Evolutionary conservation across 768 basidiomycete genomes (phyloP).

Genomic region (Mycena metata): DNA sequence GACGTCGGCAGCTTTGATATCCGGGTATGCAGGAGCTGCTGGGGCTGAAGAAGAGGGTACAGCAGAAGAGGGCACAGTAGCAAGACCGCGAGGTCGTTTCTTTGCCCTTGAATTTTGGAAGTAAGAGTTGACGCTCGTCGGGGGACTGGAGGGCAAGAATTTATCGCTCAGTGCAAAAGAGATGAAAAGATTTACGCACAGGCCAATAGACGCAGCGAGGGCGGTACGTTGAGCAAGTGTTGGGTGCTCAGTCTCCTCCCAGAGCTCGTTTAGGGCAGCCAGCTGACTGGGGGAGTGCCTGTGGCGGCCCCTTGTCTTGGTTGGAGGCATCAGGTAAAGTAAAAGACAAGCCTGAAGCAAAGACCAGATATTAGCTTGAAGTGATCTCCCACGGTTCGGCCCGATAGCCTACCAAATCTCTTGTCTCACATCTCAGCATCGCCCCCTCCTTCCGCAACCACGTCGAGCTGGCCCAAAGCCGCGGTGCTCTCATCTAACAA

Average conservation of each 20-base stretch:
- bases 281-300: conserved; percentile 81
- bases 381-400: no score
- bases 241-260: conserved; percentile 82
- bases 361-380: no score
- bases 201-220: conserved; percentile 79
- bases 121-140: conserved; percentile 89
- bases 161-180: conserved; percentile 10
- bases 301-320: conserved; percentile 64
- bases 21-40: conserved; percentile 12
- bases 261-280: conserved; percentile 82
- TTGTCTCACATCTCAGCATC: no score
- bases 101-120: conserved; percentile 87
- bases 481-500: no score
- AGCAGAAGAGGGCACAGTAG: conserved; percentile 16
- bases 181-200: conserved; percentile 62
- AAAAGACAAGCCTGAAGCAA: no score
- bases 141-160: conserved; percentile 66
- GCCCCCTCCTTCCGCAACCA: no score
- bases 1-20: conserved; percentile 9
- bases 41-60: conserved; percentile 9
- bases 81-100: conserved; percentile 64
- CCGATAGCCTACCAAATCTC: no score
- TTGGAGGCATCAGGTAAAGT: conserved; percentile 20
- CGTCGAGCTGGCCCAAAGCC: no score
- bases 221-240: conserved; percentile 74